phyloP scores from a whole-genome alignment of 1,284 basidiomycete species.

The Sphaerobolus stellatus region DNA sequence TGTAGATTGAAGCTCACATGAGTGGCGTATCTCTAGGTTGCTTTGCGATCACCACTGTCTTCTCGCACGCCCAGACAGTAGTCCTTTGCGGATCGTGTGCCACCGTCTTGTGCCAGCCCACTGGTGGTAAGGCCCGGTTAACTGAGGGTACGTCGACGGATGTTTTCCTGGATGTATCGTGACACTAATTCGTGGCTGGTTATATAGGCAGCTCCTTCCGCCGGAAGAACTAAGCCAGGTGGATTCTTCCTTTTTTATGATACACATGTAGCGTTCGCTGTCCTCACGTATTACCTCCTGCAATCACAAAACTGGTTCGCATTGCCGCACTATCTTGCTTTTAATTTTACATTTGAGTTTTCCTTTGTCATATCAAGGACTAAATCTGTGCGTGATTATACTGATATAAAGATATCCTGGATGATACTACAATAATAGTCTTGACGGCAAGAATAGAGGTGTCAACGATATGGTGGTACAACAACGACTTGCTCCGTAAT shows the following conservation, averaged over 20 bases:
- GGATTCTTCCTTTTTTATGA: neutral
- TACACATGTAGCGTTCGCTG: neutral
- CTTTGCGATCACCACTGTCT: constrained; percentile 93
- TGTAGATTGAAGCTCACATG: constrained; percentile 28
- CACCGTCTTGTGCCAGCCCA: constrained; percentile 96
- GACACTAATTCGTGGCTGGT: neutral
- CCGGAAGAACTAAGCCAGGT: constrained; percentile 68
- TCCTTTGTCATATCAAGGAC: too few relatives aligned
- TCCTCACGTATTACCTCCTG: neutral
- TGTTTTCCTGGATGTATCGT: constrained; percentile 14
- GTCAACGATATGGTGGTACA: neutral
- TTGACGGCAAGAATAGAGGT: too few relatives aligned
- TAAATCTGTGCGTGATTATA: too few relatives aligned
- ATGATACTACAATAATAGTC: too few relatives aligned
- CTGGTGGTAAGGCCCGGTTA: constrained; percentile 97
- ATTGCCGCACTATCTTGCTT: too few relatives aligned
- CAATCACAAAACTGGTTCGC: constrained; percentile 1
- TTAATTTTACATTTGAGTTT: too few relatives aligned
- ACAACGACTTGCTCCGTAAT: neutral
- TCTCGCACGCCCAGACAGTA: constrained; percentile 94
- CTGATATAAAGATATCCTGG: too few relatives aligned
- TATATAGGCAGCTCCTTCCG: constrained; percentile 79
- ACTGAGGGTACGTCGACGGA: constrained; percentile 42
- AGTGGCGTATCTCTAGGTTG: constrained; percentile 56
- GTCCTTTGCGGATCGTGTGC: constrained; percentile 93